These are phyloP conservation scores for Penicillium ucsense DNA, from an alignment of 495 filamentous ascomycete species.

Conservation along the genomic window DNA sequence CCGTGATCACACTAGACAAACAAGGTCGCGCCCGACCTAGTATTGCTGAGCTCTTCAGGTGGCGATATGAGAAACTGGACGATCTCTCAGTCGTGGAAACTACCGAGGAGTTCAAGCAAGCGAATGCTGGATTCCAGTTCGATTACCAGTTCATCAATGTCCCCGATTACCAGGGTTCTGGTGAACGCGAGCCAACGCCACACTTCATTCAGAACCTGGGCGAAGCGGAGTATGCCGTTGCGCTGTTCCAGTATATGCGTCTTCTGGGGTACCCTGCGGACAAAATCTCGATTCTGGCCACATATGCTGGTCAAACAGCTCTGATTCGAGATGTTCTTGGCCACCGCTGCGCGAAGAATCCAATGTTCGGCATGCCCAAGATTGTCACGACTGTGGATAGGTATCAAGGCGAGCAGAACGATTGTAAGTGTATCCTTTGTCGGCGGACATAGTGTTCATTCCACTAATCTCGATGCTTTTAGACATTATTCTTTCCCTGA, in stretches of 20 bases:
- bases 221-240: constrained; percentile 94
- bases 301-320: constrained; percentile 91
- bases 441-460: neutral
- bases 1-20: constrained; percentile 79
- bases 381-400: constrained; percentile 94
- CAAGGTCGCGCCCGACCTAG: constrained; percentile 82
- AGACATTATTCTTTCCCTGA: constrained; percentile 91
- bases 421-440: constrained; percentile 54
- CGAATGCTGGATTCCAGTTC: constrained; percentile 86
- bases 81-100: constrained; percentile 67
- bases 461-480: constrained; percentile 2
- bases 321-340: constrained; percentile 80
- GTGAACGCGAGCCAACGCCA: constrained; percentile 84
- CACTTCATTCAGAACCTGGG: constrained; percentile 97
- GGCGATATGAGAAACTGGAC: constrained; percentile 78
- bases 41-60: constrained; percentile 84
- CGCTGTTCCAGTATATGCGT: constrained; percentile 95
- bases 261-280: constrained; percentile 89
- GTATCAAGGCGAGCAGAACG: constrained; percentile 98
- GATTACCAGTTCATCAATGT: constrained; percentile 98
- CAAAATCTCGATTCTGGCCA: constrained; percentile 82
- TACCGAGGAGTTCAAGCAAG: constrained; percentile 60
- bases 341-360: constrained; percentile 75
- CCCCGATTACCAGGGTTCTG: constrained; percentile 81
- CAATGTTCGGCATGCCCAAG: constrained; percentile 82